A percentile compares a stretch with the other conserved stretches of the same genome.
Conservation (phyloP, 1,139 yeast species). For the Martiniozyma asiatica region DNA sequence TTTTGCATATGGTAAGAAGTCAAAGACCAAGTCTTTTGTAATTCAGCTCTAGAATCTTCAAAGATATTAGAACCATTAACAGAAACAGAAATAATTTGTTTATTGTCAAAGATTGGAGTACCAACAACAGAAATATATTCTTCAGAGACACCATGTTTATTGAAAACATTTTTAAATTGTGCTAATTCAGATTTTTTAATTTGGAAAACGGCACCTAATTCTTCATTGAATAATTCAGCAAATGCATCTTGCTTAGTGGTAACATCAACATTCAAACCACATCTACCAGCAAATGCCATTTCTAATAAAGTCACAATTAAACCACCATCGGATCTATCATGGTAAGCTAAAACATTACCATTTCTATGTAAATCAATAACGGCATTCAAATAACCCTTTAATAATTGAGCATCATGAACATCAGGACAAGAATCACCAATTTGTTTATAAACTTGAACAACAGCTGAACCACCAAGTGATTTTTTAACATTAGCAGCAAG, state of each 20-base stretch:
- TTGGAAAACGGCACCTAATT: constrained; percentile 95
- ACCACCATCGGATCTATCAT: constrained; percentile 98
- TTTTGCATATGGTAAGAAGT: constrained; percentile 88
- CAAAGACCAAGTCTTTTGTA: constrained; percentile 79
- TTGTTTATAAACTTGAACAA: constrained; percentile 86
- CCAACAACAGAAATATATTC: constrained; percentile 55
- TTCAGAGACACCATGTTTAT: constrained; percentile 44
- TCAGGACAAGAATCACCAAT: constrained; percentile 78
- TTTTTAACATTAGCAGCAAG: constrained; percentile 49
- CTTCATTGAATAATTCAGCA: constrained; percentile 75
- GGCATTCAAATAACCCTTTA: constrained; percentile 62
- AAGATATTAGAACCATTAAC: constrained; percentile 38
- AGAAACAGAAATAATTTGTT: constrained; percentile 40
- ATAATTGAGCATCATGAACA: constrained; percentile 53
- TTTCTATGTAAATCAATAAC: constrained; percentile 59
- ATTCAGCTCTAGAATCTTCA: constrained; percentile 47
- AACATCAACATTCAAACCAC: constrained; percentile 48
- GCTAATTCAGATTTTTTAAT: constrained; percentile 41
- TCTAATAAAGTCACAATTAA: constrained; percentile 72
- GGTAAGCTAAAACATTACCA: constrained; percentile 73
- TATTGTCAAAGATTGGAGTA: constrained; percentile 38
- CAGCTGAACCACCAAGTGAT: constrained; percentile 84
- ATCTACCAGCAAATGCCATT: constrained; percentile 96
- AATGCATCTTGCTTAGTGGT: constrained; percentile 26
- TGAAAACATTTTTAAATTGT: constrained; percentile 43